These are phyloP conservation scores for Cryptococcus floricola DNA, from an alignment of 1,284 basidiomycete genomes.

Conservation along the genomic window DNA sequence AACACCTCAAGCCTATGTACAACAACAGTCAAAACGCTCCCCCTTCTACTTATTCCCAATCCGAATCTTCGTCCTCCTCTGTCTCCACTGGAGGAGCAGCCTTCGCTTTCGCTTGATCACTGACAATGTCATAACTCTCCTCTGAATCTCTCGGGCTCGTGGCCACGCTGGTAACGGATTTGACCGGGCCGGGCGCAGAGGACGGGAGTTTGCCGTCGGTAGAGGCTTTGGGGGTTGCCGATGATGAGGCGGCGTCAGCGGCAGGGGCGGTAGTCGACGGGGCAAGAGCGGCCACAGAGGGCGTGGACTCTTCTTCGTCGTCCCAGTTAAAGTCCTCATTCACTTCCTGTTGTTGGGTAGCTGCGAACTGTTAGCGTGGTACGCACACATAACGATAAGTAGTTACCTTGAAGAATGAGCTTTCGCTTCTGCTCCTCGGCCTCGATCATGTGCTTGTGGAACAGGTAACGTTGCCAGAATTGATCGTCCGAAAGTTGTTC, in stretches of 20 bases:
- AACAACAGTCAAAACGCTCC: neutral
- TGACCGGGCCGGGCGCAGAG: slow-evolving; percentile 1
- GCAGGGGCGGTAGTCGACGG: neutral
- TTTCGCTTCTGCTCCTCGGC: slow-evolving; percentile 77
- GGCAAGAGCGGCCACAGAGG: neutral
- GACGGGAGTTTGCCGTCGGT: slow-evolving; percentile 12
- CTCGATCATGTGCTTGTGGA: slow-evolving; percentile 80
- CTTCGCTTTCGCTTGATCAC: slow-evolving; percentile 27
- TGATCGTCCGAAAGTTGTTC: slow-evolving; percentile 61
- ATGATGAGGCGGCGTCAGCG: neutral
- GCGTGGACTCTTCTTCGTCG: slow-evolving; percentile 38
- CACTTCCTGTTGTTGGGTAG: slow-evolving; percentile 17
- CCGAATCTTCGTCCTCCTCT: slow-evolving; percentile 41
- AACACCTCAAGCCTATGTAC: neutral
- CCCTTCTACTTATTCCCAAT: slow-evolving; percentile 42
- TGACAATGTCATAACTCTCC: slow-evolving; percentile 50
- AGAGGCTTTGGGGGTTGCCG: slow-evolving; percentile 13
- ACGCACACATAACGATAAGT: neutral
- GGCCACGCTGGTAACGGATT: slow-evolving; percentile 14
- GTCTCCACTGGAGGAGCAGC: slow-evolving; percentile 6
- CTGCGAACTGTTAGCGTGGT: slow-evolving; percentile 2
- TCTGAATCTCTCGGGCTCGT: slow-evolving; percentile 49
- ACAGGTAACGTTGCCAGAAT: slow-evolving; percentile 92
- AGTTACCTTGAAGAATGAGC: slow-evolving; percentile 68
- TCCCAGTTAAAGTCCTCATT: slow-evolving; percentile 51